phyloP scores from a whole-genome alignment of 176 grass and related monocot species.

The Zizania latifolia region DNA sequence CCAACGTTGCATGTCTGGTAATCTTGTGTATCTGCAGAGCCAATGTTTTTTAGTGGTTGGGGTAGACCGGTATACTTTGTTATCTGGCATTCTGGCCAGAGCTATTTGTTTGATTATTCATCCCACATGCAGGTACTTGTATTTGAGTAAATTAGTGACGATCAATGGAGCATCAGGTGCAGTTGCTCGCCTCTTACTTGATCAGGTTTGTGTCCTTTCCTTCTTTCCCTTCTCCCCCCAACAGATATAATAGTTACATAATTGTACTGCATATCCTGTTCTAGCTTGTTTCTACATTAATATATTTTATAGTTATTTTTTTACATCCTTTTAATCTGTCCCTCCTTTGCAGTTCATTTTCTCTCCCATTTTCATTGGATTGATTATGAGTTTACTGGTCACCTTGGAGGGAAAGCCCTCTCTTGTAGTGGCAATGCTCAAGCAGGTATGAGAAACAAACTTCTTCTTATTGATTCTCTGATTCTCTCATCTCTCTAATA shows the following conservation, averaged over 20 bases:
- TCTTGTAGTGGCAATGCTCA: conserved; percentile 73
- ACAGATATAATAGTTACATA: neutral
- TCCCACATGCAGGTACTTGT: conserved; percentile 63
- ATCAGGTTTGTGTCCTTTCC: conserved; percentile 49
- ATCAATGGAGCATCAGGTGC: conserved; percentile 57
- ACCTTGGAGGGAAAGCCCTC: conserved; percentile 77
- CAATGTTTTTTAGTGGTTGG: neutral
- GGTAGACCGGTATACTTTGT: neutral
- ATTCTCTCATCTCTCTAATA: neutral
- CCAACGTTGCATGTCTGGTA: conserved; percentile 90
- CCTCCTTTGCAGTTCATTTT: conserved; percentile 59
- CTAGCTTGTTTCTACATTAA: neutral
- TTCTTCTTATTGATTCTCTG: neutral
- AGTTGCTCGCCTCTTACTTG: conserved; percentile 61
- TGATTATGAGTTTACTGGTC: conserved; percentile 75
- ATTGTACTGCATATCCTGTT: neutral
- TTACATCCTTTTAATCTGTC: neutral
- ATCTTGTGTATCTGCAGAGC: conserved; percentile 11
- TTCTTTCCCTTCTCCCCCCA: neutral
- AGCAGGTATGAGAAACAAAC: conserved; percentile 64
- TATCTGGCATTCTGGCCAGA: neutral
- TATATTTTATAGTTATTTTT: conserved; percentile 26
- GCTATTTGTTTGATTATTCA: conserved; percentile 20
- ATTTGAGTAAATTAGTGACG: conserved; percentile 82
- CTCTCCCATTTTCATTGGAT: conserved; percentile 80